Evolutionary conservation across 768 basidiomycete genomes (phyloP), one percentile per base, ranked within the genome.

Genomic region (Rhodotorula kratochvilovae): DNA sequence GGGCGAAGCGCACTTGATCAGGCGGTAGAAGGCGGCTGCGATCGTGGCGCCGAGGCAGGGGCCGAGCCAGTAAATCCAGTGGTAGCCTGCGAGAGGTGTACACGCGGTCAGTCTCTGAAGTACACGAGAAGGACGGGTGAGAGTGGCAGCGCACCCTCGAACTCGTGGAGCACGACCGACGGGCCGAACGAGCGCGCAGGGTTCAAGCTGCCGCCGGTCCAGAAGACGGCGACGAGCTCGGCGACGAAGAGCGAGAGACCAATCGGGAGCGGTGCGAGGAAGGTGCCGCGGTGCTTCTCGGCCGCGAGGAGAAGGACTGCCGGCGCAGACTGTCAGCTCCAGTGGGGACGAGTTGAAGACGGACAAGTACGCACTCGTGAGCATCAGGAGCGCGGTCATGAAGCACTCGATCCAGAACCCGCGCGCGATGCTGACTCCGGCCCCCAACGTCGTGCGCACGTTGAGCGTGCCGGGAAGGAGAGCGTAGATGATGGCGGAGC

Each of bases 251-350:
- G 67, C 3, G 71, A 66, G 1, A 77, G 58, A 23, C 76, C 70
- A 35, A 83, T 83, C 58, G 81, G 82, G 72, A 83, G 79, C 0
- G 82, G 82, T 17, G 82, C 81, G 42, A 83, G 78, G 76, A 80
- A 82, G 0, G 82, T 82, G 2, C 81, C 82, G 66, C 81, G 81
- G 74, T 80, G 79, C 73, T 79, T 77, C 63, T 75, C 76, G 27
- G 71, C 68, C 1, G 63, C 61, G 39, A 68, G 64, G 1, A 67
- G 36, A 1, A 68, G 57, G 36, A 75, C 39, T 39, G 39, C n/a
- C n/a, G 39, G 39, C 39, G 13, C 39, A 39, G n/a, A n/a, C n/a
- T n/a, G n/a, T n/a, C n/a, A n/a, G n/a, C n/a, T n/a, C n/a, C n/a
- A n/a, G n/a, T n/a, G n/a, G n/a, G n/a, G n/a, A n/a, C n/a, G n/a